These are phyloP conservation scores for Hanseniaspora guilliermondii DNA, from an alignment of 805 yeast species.

Conservation along the genomic window DNA sequence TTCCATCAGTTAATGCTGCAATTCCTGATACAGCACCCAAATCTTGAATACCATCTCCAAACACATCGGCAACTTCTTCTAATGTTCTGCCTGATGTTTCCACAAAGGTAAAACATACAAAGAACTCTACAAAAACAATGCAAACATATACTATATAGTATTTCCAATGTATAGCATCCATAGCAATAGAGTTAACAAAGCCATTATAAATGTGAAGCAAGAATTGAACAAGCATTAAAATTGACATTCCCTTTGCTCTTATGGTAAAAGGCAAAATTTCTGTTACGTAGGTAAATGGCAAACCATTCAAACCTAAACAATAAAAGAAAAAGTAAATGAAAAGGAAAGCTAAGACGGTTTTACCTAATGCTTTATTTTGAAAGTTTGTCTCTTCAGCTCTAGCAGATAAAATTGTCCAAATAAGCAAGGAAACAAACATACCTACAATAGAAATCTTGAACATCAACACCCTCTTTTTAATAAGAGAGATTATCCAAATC, in stretches of 20 bases:
- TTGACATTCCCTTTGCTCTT: conserved; percentile 25
- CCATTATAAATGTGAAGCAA: conserved; percentile 24
- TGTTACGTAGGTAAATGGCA: conserved; percentile 36
- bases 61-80: conserved; percentile 30
- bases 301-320: conserved; percentile 34
- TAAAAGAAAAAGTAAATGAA: conserved; percentile 35
- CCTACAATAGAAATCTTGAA: conserved; percentile 28
- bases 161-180: conserved; percentile 28
- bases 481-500: conserved; percentile 21
- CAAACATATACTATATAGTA: conserved; percentile 29
- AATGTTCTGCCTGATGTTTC: conserved; percentile 31
- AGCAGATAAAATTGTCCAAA: conserved; percentile 40
- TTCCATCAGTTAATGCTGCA: conserved; percentile 8
- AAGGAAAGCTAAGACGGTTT: conserved; percentile 40
- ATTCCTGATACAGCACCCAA: conserved; percentile 7
- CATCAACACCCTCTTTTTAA: conserved; percentile 32
- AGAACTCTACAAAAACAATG: conserved; percentile 23
- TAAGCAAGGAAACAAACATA: conserved; percentile 31
- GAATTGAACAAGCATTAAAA: conserved; percentile 20
- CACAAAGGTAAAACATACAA: conserved; percentile 26
- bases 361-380: conserved; percentile 31
- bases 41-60: conserved; percentile 23
- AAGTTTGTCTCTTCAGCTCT: conserved; percentile 33
- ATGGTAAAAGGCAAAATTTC: conserved; percentile 30
- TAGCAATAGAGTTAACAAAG: conserved; percentile 29